These are phyloP conservation scores for Exserohilum rostratum DNA, from an alignment of 2,329 filamentous ascomycete species.

Conservation along the genomic window DNA sequence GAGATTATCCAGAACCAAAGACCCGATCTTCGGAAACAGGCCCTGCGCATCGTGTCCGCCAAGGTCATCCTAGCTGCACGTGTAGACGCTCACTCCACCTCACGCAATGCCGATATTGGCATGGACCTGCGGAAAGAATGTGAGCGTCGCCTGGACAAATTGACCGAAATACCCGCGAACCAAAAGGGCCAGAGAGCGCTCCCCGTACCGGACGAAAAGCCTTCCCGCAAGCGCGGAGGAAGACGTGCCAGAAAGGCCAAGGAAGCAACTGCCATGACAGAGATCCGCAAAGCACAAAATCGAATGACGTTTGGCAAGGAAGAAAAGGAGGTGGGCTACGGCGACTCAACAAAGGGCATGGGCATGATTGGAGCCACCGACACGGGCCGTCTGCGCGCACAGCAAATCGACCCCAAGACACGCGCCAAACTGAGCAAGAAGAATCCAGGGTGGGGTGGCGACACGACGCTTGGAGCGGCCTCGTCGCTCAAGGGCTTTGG, in stretches of 20 bases:
- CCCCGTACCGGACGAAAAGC: slow-evolving; percentile 94
- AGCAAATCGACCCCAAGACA: slow-evolving; percentile 91
- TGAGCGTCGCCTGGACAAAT: slow-evolving; percentile 84
- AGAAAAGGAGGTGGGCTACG: slow-evolving; percentile 91
- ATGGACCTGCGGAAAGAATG: slow-evolving; percentile 82
- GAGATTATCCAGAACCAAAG: slow-evolving; percentile 86
- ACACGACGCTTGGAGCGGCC: slow-evolving; percentile 55
- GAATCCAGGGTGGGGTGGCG: slow-evolving; percentile 91
- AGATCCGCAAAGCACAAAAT: slow-evolving; percentile 94
- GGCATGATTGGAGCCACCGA: slow-evolving; percentile 93
- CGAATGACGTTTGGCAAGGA: slow-evolving; percentile 95
- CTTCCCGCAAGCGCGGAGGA: slow-evolving; percentile 88
- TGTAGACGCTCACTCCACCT: slow-evolving; percentile 83
- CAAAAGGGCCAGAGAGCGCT: slow-evolving; percentile 79
- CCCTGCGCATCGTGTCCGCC: slow-evolving; percentile 90
- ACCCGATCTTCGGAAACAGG: slow-evolving; percentile 86
- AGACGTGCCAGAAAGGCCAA: slow-evolving; percentile 90
- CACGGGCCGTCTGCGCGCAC: slow-evolving; percentile 84
- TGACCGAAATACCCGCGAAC: slow-evolving; percentile 89
- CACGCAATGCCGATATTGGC: slow-evolving; percentile 80
- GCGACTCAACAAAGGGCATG: slow-evolving; percentile 83
- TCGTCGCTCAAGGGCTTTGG: slow-evolving; percentile 83
- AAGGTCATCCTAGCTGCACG: slow-evolving; percentile 94
- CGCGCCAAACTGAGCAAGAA: slow-evolving; percentile 92
- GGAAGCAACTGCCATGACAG: slow-evolving; percentile 95